These are phyloP conservation scores for Alloascoidea africana DNA, from an alignment of 805 yeast genomes.

Conservation along the genomic window DNA sequence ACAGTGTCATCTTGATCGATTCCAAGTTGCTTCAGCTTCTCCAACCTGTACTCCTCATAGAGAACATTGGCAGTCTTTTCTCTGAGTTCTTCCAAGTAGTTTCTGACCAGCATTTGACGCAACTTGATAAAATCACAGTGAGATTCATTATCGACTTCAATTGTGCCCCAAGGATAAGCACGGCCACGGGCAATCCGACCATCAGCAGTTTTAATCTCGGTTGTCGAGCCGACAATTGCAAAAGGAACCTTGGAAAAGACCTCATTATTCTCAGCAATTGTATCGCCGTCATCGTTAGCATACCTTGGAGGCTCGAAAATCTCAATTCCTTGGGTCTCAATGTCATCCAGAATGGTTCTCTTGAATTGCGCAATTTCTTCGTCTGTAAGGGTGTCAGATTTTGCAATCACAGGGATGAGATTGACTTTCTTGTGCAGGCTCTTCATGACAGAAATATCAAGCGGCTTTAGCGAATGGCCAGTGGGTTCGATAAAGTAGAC, in stretches of 20 bases:
- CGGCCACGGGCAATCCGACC: slow-evolving; percentile 85
- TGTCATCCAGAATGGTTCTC: slow-evolving; percentile 61
- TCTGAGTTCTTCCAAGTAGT: slow-evolving; percentile 85
- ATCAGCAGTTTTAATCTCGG: slow-evolving; percentile 44
- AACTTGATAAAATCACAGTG: slow-evolving; percentile 86
- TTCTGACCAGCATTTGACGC: slow-evolving; percentile 78
- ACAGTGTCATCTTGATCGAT: slow-evolving; percentile 85
- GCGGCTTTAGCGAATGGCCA: slow-evolving; percentile 80
- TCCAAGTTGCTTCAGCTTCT: slow-evolving; percentile 68
- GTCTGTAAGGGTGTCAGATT: slow-evolving; percentile 83
- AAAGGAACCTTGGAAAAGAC: slow-evolving; percentile 69
- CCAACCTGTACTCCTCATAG: slow-evolving; percentile 83
- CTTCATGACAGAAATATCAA: slow-evolving; percentile 82
- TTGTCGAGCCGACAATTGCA: slow-evolving; percentile 87
- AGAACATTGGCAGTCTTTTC: slow-evolving; percentile 64
- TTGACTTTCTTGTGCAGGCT: slow-evolving; percentile 83
- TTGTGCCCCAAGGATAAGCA: slow-evolving; percentile 78
- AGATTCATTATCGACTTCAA: slow-evolving; percentile 88
- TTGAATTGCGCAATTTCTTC: slow-evolving; percentile 73
- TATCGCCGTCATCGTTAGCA: slow-evolving; percentile 55
- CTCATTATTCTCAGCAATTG: slow-evolving; percentile 45
- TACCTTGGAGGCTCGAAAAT: slow-evolving; percentile 65
- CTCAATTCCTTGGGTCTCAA: slow-evolving; percentile 56
- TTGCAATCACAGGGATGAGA: slow-evolving; percentile 87
- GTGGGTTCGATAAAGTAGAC: slow-evolving; percentile 94